Conservation (phyloP, 129 eudicot species). For the Artemisia annua region DNA sequence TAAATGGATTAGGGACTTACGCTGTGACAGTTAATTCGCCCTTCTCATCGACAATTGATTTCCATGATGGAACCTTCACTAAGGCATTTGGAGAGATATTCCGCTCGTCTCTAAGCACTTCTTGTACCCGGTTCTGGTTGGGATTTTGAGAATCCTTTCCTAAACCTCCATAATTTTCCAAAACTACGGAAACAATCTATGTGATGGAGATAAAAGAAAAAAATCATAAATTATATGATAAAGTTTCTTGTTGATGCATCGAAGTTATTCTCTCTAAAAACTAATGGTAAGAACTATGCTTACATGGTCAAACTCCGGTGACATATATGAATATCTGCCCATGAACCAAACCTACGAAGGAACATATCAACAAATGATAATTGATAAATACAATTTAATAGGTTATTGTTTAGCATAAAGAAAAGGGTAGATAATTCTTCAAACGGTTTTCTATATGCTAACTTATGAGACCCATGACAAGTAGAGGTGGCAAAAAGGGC, state of each 20-base stretch:
- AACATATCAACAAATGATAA: background rate
- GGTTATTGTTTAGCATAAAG: background rate
- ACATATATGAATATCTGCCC: conserved; percentile 67
- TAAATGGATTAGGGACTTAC: conserved; percentile 37
- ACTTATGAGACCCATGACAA: conserved; percentile 19
- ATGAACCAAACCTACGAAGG: conserved; percentile 68
- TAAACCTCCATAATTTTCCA: conserved; percentile 55
- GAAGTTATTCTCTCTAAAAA: background rate
- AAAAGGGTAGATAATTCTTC: conserved; percentile 3
- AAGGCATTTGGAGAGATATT: conserved; percentile 35
- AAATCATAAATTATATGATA: background rate
- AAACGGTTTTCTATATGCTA: conserved; percentile 1
- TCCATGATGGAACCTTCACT: conserved; percentile 65
- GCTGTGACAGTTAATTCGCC: conserved; percentile 48
- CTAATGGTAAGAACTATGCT: conserved; percentile 24
- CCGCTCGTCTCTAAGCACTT: conserved; percentile 40
- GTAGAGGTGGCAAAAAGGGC: conserved; percentile 5
- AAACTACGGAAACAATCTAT: conserved; percentile 64
- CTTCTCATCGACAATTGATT: conserved; percentile 54
- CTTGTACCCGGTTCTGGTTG: conserved; percentile 31
- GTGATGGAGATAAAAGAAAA: conserved; percentile 30
- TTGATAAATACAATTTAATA: conserved; percentile 1
- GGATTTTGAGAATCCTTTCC: conserved; percentile 29
- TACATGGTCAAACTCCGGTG: conserved; percentile 65
- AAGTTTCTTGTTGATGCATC: background rate